Evolutionary conservation across 768 basidiomycete genomes (phyloP).

Genomic region (Trametes cinnabarina): DNA sequence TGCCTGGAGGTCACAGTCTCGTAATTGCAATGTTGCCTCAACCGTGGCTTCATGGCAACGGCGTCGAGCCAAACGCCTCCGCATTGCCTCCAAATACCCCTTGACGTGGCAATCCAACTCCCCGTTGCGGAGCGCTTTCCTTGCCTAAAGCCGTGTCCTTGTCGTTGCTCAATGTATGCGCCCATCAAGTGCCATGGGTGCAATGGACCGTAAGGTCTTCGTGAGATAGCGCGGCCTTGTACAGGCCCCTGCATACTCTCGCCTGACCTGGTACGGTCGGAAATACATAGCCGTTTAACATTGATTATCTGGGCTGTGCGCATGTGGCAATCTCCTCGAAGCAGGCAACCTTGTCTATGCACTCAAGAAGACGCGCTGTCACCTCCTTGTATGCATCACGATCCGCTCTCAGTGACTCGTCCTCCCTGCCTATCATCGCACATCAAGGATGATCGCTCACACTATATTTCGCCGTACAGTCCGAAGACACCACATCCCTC

Average conservation of each 20-base stretch:
- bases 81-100: neutral
- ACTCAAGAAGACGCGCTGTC: no score
- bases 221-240: no score
- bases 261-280: no score
- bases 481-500: conserved; percentile 68
- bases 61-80: neutral
- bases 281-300: no score
- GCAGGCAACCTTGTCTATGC: no score
- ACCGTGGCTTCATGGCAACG: neutral
- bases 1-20: neutral
- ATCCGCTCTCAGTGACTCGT: neutral
- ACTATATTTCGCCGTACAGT: conserved; percentile 40
- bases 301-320: no score
- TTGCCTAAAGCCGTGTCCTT: neutral
- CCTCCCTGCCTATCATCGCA: neutral
- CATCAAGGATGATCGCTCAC: neutral
- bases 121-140: neutral
- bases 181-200: no score
- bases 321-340: no score
- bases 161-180: neutral
- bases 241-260: no score
- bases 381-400: neutral
- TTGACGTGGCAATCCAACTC: neutral
- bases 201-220: no score
- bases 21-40: neutral